Evolutionary conservation across 2,329 filamentous ascomycete genomes (phyloP).

Genomic region (Alternaria consortialis): DNA sequence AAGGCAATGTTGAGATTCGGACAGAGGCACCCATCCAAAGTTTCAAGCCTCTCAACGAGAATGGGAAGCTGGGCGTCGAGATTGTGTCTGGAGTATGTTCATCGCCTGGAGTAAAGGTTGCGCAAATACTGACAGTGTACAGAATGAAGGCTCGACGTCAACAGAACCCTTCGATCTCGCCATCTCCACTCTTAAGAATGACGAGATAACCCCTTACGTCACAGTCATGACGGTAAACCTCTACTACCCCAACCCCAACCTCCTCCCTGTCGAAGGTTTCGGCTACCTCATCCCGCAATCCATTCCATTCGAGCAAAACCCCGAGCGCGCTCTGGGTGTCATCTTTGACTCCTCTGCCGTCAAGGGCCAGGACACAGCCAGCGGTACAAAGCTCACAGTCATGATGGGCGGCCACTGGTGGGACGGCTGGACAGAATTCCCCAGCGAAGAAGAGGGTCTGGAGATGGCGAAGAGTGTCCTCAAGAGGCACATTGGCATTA

Average conservation of each 20-base stretch:
- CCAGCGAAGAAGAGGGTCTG: conserved; percentile 71
- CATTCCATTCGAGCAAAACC: conserved; percentile 75
- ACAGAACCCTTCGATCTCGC: conserved; percentile 41
- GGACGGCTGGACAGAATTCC: conserved; percentile 70
- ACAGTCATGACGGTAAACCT: conserved; percentile 94
- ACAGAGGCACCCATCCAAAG: conserved; percentile 42
- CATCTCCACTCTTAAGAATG: conserved; percentile 46
- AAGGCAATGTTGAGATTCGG: conserved; percentile 53
- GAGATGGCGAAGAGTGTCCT: conserved; percentile 75
- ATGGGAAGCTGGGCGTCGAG: conserved; percentile 27
- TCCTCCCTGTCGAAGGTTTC: conserved; percentile 77
- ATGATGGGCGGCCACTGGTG: conserved; percentile 96
- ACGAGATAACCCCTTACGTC: conserved; percentile 69
- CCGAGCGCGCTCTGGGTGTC: conserved; percentile 85
- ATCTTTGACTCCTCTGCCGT: conserved; percentile 83
- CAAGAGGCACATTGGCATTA: conserved; percentile 77
- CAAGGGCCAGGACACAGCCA: conserved; percentile 63
- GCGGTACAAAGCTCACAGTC: conserved; percentile 87
- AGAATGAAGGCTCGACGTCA: conserved; percentile 25
- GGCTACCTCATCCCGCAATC: conserved; percentile 90
- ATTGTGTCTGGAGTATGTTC: conserved; percentile 37
- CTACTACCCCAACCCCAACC: conserved; percentile 73
- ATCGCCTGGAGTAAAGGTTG: background rate
- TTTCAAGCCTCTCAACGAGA: conserved; percentile 23
- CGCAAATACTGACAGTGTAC: conserved; percentile 17